Percentiles rank a stretch among this genome's conserved stretches.
These are phyloP conservation scores for Biscogniauxia sp. DNA, from an alignment of 2,329 filamentous ascomycete genomes.

Conservation along the genomic window DNA sequence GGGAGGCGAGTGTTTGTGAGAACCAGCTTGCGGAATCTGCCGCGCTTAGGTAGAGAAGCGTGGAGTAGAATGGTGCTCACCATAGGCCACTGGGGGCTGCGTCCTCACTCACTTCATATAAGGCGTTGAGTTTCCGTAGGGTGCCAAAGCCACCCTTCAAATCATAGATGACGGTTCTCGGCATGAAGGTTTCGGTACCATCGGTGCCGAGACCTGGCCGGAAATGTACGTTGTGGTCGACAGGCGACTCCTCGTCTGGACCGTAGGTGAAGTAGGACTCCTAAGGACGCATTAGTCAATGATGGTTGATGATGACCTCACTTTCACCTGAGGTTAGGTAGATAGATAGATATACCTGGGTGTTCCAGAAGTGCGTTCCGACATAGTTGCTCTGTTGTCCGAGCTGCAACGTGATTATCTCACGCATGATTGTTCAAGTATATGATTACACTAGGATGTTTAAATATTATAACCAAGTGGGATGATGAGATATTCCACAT, in stretches of 20 bases:
- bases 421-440: constrained; percentile 64
- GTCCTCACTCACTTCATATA: constrained; percentile 64
- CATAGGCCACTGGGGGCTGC: constrained; percentile 37
- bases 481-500: constrained; percentile 1
- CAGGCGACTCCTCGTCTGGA: constrained; percentile 60
- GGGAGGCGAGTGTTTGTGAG: too few species aligned
- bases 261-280: constrained; percentile 97
- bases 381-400: constrained; percentile 91
- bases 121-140: constrained; percentile 78
- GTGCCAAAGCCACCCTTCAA: constrained; percentile 92
- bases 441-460: not conserved
- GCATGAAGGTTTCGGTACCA: constrained; percentile 87
- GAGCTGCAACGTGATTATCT: constrained; percentile 91
- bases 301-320: not conserved
- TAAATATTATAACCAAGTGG: not conserved
- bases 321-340: constrained; percentile 11
- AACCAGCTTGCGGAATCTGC: not conserved
- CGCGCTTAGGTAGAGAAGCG: not conserved
- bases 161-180: constrained; percentile 89
- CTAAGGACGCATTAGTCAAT: constrained; percentile 40
- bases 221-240: constrained; percentile 88
- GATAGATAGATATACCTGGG: constrained; percentile 58
- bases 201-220: constrained; percentile 77
- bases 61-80: constrained; percentile 24
- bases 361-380: constrained; percentile 96